Evolutionary conservation across 257 asterid genomes (phyloP), one percentile per base, ranked within the genome.

Genomic region (Datura wrightii): DNA sequence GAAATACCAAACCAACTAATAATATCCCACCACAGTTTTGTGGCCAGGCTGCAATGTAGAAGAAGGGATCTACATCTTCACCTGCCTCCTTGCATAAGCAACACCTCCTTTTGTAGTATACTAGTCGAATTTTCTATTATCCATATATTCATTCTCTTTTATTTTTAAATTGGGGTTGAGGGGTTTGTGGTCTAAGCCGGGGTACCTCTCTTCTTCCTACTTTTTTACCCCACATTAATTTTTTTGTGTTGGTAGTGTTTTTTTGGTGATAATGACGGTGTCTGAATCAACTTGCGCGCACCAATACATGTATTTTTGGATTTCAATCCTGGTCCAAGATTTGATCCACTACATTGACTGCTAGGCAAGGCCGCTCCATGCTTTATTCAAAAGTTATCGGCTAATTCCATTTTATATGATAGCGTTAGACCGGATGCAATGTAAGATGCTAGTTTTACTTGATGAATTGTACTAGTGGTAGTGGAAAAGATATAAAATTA

Each of bases 391-490:
- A 67, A 34, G 10, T 74, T 48, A 24, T 74, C 24, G 2, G 81
- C 81, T 50, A 50, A 34, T 50, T 52, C 81, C 81, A 74, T 52
- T 48, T 74, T 74, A 11, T 70, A 70, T 70, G 79, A n/a, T 36
- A 67, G 48, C 1, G 4, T 41, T 70, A 50, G 44, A 76, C 18
- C 48, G 6, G 24, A 50, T 13, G 13, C 81, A 50, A 52, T 50
- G 50, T 36, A 24, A 50, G 31, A 24, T 50, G 39, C 60, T 50
- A 13, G 2, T 11, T 72, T 76, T 36, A 31, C 46, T 76, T 50
- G 39, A 50, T 76, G 58, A 53, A 76, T 76, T 50, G 16, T 50
- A 76, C 39, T 74, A 74, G 41, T 72, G 80, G 37, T 48, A 46
- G 42, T 74, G 60, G 81, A 3, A 48, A 74, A 11, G n/a, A n/a